Conservation (phyloP, 2,329 filamentous ascomycete species). For the Aspergillus latus region DNA sequence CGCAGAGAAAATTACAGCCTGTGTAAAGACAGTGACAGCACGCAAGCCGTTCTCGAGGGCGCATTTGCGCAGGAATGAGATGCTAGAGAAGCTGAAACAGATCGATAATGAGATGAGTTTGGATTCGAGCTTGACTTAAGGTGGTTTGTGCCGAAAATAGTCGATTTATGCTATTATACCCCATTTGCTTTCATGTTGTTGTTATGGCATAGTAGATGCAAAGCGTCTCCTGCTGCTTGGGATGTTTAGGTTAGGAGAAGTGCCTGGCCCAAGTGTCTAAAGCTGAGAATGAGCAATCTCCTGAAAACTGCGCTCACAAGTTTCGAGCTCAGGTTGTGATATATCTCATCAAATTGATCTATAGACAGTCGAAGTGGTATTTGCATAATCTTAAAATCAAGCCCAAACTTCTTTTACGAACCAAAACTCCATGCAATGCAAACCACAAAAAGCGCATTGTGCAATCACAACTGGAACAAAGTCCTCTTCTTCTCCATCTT, state of each 20-base stretch:
- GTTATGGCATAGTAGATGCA: neutral
- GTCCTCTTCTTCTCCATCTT: slow-evolving; percentile 93
- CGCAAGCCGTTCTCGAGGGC: slow-evolving; percentile 31
- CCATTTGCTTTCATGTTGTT: neutral
- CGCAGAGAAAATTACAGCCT: slow-evolving; percentile 14
- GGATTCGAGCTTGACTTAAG: neutral
- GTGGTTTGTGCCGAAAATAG: neutral
- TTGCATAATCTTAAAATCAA: slow-evolving; percentile 1
- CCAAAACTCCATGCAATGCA: slow-evolving; percentile 19
- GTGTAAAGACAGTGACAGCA: slow-evolving; percentile 24
- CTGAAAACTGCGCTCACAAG: no score
- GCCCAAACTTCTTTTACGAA: slow-evolving; percentile 5
- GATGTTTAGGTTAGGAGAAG: neutral
- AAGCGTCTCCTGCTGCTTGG: neutral
- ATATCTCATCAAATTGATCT: neutral
- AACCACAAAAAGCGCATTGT: slow-evolving; percentile 16
- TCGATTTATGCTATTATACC: neutral
- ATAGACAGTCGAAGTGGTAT: slow-evolving; percentile 12
- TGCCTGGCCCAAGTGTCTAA: neutral
- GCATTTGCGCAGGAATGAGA: slow-evolving; percentile 26
- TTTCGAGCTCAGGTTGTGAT: neutral
- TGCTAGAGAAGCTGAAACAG: slow-evolving; percentile 13
- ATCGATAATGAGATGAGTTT: slow-evolving; percentile 4
- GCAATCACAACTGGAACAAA: slow-evolving; percentile 75
- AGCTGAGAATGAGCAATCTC: neutral